Base-by-base conservation (phyloP, 2,329 filamentous ascomycete species). In the Aspergillus hiratsukae region DNA sequence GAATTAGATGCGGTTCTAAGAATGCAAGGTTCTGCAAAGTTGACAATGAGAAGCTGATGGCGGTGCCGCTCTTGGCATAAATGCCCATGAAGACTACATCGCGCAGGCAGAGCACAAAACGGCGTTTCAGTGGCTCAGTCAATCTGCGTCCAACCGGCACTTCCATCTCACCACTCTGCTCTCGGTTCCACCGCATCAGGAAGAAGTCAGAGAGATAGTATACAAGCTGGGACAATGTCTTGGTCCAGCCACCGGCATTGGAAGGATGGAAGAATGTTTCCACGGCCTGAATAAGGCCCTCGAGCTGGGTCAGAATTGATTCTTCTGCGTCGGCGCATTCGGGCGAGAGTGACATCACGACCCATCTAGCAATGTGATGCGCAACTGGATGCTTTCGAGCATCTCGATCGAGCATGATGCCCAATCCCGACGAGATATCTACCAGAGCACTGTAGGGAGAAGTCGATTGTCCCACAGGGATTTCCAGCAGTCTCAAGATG, bases 231-330 rank as follows among this genome's bases (percentile, higher is more conserved):
- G 91, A 88, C 46, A 99, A 78, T 62, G 93, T 89, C 66, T 86
- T 91, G 1, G 93, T 96, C 94, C 94, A 99, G 14, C 80, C 80
- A 14, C 94, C 94, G 52, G 93, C 90, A 72, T 99, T 99, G 2
- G 94, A 99, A 2, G 94, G 94, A 67, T 99, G 94, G 80, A 97
- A 99, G 74, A 99, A 99, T 0, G 94, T 99, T 73, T 99, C 94
- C 49, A 97, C 88, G 2, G 92, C 94, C 72, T 97, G 89, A 64
- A 99, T 89, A 52, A 99, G 80, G 0, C 90, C 93, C 72, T 99
- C 93, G 4, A 99, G 82, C 62, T 89, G 90, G 35, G 88, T 85
- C 66, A 99, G 76, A 46, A 96, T 85, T 0, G 92, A 97, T 54
- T 87, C 87, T 29, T 87, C 81, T n/a, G 85, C 80, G 45, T 89